A percentile compares a stretch with the other conserved stretches of the same genome.
Evolutionary conservation across 2,329 filamentous ascomycete genomes (phyloP).

Genomic region (Grosmannia huntii): DNA sequence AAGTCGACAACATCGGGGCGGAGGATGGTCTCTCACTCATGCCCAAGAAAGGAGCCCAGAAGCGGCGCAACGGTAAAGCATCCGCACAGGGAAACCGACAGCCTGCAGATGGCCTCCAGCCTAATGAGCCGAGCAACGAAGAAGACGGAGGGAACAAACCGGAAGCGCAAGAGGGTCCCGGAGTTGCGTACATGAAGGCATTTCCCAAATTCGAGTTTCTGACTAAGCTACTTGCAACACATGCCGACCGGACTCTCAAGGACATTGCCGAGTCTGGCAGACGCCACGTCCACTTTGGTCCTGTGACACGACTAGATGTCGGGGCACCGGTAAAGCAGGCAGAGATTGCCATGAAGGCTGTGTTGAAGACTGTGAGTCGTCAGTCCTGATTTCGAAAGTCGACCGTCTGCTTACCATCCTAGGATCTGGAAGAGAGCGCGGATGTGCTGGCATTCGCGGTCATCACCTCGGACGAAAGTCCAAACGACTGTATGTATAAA

Average conservation of each 20-base stretch:
- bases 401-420: background rate
- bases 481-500: slow-evolving; percentile 22
- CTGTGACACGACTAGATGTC: slow-evolving; percentile 32
- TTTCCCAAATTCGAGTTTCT: slow-evolving; percentile 53
- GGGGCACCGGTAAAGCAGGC: slow-evolving; percentile 32
- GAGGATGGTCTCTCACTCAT: background rate
- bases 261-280: slow-evolving; percentile 58
- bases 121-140: background rate
- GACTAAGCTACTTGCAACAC: slow-evolving; percentile 41
- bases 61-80: background rate
- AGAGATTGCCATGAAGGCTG: slow-evolving; percentile 44
- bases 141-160: background rate
- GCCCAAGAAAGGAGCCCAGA: background rate
- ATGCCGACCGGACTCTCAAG: slow-evolving; percentile 49
- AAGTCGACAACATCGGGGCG: slow-evolving; percentile 3
- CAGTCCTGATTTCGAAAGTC: slow-evolving; percentile 1
- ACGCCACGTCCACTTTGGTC: slow-evolving; percentile 54
- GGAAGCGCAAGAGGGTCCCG: slow-evolving; percentile 16
- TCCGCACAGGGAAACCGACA: background rate
- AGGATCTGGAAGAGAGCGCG: slow-evolving; percentile 19
- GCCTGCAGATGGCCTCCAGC: background rate
- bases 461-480: slow-evolving; percentile 12
- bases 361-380: slow-evolving; percentile 17
- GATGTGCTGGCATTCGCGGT: slow-evolving; percentile 24
- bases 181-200: slow-evolving; percentile 28